Conservation (phyloP, 1,284 basidiomycete genomes). For the Fomitopsis schrenkii region DNA sequence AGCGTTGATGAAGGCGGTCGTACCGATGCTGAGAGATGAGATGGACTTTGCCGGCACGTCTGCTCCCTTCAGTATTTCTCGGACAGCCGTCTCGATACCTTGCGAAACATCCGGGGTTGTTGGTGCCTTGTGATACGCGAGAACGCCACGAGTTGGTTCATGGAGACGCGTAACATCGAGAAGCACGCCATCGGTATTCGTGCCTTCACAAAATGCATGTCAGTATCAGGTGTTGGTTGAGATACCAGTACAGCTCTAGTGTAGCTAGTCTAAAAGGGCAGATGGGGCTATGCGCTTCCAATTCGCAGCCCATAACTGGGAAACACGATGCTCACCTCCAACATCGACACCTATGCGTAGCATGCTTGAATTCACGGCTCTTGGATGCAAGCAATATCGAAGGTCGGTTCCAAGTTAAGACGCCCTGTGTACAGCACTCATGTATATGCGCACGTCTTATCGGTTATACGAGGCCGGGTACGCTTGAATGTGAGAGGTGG, state of each 20-base stretch:
- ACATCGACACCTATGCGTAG: slow-evolving; percentile 8
- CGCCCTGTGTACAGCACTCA: no score
- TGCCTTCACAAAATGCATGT: slow-evolving; percentile 28
- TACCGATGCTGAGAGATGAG: slow-evolving; percentile 44
- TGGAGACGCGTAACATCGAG: slow-evolving; percentile 37
- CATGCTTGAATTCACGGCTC: background rate
- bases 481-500: no score
- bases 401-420: no score
- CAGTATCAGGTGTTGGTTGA: background rate
- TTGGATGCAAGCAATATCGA: background rate
- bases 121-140: slow-evolving; percentile 47
- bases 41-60: slow-evolving; percentile 31
- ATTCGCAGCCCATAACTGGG: background rate
- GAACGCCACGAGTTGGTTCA: slow-evolving; percentile 34
- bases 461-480: background rate
- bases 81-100: slow-evolving; percentile 46
- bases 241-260: background rate
- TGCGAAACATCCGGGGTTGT: slow-evolving; percentile 50
- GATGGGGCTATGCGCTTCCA: background rate
- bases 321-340: slow-evolving; percentile 10
- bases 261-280: no score
- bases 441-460: background rate
- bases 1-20: slow-evolving; percentile 53
- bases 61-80: slow-evolving; percentile 33
- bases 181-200: slow-evolving; percentile 51